These are phyloP conservation scores for Pinus taeda DNA, from an alignment of 75 land plant genomes.

Conservation along the genomic window DNA sequence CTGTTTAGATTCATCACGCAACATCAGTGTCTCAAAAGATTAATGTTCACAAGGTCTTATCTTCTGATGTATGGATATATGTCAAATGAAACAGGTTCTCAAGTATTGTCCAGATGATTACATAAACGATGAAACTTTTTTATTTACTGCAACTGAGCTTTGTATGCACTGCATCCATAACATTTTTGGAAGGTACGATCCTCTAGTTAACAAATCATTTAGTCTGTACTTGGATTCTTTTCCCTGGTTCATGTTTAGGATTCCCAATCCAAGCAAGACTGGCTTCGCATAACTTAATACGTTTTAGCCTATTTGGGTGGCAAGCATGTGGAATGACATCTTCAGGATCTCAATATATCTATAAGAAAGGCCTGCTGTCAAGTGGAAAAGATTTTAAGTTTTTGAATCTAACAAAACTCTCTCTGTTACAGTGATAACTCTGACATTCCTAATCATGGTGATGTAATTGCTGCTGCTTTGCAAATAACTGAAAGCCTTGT, in stretches of 20 bases:
- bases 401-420: not conserved
- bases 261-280: not conserved
- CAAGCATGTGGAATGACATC: not conserved
- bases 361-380: slow-evolving; percentile 5
- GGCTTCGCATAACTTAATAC: not conserved
- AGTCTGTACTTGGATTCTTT: not conserved
- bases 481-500: slow-evolving; percentile 21
- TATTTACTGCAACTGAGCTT: slow-evolving; percentile 40
- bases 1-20: not conserved
- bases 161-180: slow-evolving; percentile 51
- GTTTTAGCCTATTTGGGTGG: not conserved
- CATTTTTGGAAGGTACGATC: slow-evolving; percentile 37
- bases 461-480: slow-evolving; percentile 27
- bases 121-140: slow-evolving; percentile 46
- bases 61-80: not conserved
- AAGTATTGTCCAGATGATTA: slow-evolving; percentile 59
- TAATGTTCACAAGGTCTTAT: slow-evolving; percentile 1
- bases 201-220: slow-evolving; percentile 3
- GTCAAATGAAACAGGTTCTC: slow-evolving; percentile 50
- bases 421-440: not conserved
- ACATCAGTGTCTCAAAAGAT: not conserved
- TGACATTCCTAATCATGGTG: slow-evolving; percentile 9
- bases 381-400: not conserved
- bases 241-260: not conserved
- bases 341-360: slow-evolving; percentile 3